Percentiles rank a stretch among this genome's conserved stretches.
Evolutionary conservation across 148 eudicot genomes (phyloP).

Genomic region (Chenopodium berlandieri): DNA sequence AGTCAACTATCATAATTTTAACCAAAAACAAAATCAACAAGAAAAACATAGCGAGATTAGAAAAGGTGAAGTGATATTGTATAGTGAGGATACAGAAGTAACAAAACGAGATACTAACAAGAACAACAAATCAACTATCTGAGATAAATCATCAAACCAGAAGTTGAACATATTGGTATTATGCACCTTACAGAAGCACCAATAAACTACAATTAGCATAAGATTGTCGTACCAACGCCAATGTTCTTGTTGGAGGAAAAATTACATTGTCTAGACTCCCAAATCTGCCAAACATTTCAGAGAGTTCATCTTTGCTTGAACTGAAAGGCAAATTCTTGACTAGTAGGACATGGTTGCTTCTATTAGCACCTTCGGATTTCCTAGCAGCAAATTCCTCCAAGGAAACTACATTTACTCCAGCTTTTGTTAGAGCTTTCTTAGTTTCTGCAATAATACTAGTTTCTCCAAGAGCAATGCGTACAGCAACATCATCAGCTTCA

Average conservation of each 20-base stretch:
- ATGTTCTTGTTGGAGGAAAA: slow-evolving; percentile 82
- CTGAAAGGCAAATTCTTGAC: slow-evolving; percentile 88
- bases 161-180: neutral
- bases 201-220: neutral
- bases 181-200: no score
- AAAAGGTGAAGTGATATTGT: no score
- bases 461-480: slow-evolving; percentile 87
- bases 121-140: no score
- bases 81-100: no score
- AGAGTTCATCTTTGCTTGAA: slow-evolving; percentile 76
- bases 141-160: neutral
- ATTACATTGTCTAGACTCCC: slow-evolving; percentile 86
- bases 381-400: slow-evolving; percentile 70
- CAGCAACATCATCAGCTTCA: slow-evolving; percentile 87
- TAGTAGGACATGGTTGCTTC: slow-evolving; percentile 84
- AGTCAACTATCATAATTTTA: neutral
- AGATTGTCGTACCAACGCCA: slow-evolving; percentile 56
- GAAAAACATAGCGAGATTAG: no score
- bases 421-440: slow-evolving; percentile 75
- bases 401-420: slow-evolving; percentile 73
- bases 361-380: slow-evolving; percentile 49
- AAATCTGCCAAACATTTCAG: slow-evolving; percentile 75
- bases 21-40: no score
- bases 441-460: slow-evolving; percentile 89
- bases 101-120: no score